Evolutionary conservation across 192 early-diverging fungal genomes (phyloP), one percentile per base, ranked within the genome.

Genomic region (Geranomyces variabilis): DNA sequence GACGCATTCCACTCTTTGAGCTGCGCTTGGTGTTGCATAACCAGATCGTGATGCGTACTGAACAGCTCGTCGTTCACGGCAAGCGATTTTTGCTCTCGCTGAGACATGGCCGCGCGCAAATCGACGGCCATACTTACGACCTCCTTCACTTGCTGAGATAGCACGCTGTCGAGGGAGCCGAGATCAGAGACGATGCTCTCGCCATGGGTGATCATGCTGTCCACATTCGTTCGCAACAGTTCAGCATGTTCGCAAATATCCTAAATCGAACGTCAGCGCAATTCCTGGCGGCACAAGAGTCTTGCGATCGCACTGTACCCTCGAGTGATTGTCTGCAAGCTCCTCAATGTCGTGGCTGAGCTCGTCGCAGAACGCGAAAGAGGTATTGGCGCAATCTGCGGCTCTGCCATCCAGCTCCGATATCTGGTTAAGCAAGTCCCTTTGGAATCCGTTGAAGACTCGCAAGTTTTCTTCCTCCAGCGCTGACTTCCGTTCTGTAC

Each of bases 361-460:
- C 14, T 61, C 47, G 19, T 36, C 22, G 58, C 69, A 58, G 58
- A 51, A 49, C 21, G 12, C 21, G 12, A 47, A n/a, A 4, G 51
- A 67, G 8, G 30, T 28, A 30, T 15, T 21, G 7, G 46, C 46
- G 13, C 43, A 33, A 26, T 31, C 33, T 17, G 62, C 36, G 14
- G 62, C 33, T 1, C 57, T 29, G 47, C n/a, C 36, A 30, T 78
- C 80, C 41, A 81, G 26, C 28, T 17, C 58, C 6, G n/a, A n/a
- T 30, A 84, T 67, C 47, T 80, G 68, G 26, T 58, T 17, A 28
- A 81, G 28, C 14, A 80, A 41, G 51, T 55, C 61, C n/a, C 47
- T 62, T 65, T 84, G 82, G 60, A 84, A 81, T 31, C 81, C 74
- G 31, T 75, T 64, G 62, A 84, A 84, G 8, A 77, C 17, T 29